phyloP scores from a whole-genome alignment of 306 rosid species.

The Ammopiptanthus mongolicus region DNA sequence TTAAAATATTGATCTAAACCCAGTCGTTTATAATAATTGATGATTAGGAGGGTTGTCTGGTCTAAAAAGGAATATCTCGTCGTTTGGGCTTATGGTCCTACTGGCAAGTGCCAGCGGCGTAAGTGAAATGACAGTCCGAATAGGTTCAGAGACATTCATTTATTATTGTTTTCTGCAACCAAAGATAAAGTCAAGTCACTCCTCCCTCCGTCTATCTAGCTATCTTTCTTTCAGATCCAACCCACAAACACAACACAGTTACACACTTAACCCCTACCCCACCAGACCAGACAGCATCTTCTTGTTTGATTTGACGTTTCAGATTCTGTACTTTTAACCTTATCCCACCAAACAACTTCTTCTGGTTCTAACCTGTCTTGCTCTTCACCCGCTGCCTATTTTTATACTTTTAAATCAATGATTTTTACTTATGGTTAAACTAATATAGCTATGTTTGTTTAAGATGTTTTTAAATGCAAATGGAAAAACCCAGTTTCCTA shows the following conservation, averaged over 20 bases:
- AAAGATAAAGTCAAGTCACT: constrained; percentile 30
- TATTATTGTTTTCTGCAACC: constrained; percentile 19
- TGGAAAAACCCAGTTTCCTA: no score
- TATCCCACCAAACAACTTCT: constrained; percentile 30
- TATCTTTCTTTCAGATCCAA: constrained; percentile 38
- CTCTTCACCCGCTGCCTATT: not conserved
- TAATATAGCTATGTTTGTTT: no score
- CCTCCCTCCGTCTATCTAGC: constrained; percentile 20
- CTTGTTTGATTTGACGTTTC: constrained; percentile 87
- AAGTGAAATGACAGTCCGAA: constrained; percentile 35
- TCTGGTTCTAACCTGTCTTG: not conserved
- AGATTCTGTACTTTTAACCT: constrained; percentile 65
- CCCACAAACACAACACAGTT: constrained; percentile 30
- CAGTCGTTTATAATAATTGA: no score
- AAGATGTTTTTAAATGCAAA: no score
- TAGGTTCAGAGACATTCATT: constrained; percentile 27
- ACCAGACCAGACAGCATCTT: not conserved
- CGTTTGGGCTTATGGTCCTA: constrained; percentile 15
- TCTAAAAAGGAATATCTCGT: not conserved
- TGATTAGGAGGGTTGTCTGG: not conserved
- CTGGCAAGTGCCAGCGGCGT: not conserved
- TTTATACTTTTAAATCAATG: no score
- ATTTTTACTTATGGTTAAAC: no score
- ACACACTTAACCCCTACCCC: no score
- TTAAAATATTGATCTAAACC: no score